Conservation (phyloP, 306 rosid genomes). For the Biancaea sappan region DNA sequence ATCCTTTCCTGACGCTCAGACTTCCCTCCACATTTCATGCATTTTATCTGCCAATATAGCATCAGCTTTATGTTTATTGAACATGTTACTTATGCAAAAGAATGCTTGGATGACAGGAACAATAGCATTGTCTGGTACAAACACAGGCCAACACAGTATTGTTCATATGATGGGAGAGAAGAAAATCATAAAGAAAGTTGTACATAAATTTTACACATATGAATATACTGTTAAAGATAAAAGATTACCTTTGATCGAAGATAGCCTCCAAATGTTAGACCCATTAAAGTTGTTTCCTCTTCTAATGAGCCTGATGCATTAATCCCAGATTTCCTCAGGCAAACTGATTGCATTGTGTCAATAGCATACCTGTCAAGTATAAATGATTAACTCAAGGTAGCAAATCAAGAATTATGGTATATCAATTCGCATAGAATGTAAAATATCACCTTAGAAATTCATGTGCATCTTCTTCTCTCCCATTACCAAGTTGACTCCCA, state of each 20-base stretch:
- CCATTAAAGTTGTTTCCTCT: constrained; percentile 77
- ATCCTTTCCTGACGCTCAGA: constrained; percentile 90
- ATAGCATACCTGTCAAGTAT: constrained; percentile 58
- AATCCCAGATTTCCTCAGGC: constrained; percentile 60
- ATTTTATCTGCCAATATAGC: constrained; percentile 63
- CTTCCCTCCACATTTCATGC: constrained; percentile 79
- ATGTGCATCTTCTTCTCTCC: constrained; percentile 96
- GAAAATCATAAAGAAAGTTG: neutral
- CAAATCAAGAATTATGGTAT: constrained; percentile 5
- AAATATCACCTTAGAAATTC: constrained; percentile 76
- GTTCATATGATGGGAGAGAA: neutral
- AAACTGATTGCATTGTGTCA: constrained; percentile 83
- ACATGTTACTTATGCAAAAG: constrained; percentile 13
- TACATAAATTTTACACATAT: neutral
- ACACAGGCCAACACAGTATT: constrained; percentile 13
- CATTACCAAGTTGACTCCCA: constrained; percentile 83
- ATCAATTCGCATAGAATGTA: neutral
- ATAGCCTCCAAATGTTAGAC: constrained; percentile 93
- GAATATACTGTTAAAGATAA: too few relatives aligned
- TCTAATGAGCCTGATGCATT: constrained; percentile 48
- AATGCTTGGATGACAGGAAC: neutral
- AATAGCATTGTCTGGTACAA: neutral
- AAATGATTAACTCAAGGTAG: neutral
- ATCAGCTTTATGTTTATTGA: constrained; percentile 29
- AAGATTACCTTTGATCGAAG: constrained; percentile 76